Evolutionary conservation across 164 flowering plant genomes (phyloP), one percentile per base, ranked within the genome.

Genomic region (Piper longum): DNA sequence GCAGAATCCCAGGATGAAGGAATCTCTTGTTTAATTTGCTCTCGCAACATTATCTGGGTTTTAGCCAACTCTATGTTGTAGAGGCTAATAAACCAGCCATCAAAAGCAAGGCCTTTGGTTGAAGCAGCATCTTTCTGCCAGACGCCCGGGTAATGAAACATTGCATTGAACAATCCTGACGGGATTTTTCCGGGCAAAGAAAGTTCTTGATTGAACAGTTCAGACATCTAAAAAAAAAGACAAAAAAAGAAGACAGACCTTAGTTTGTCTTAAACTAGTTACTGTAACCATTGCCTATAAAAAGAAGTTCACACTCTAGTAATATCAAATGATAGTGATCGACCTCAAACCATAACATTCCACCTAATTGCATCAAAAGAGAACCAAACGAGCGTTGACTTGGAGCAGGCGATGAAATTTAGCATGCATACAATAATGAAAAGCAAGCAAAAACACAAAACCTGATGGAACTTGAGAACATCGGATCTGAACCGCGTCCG

Each of bases 1-100:
- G 74, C 77, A 75, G 98, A 84, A 44, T 92, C 95, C 98, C 98
- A 92, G 11, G 84, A 64, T 45, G 85, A 65, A 19, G 98, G 98
- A 52, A 92, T 86, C 60, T 83, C 89, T 54, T 70, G 74, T 59
- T 80, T 86, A 56, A 92, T 82, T 56, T 73, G 68, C 51, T 87
- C 85, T 16, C 76, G 73, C 26, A 92, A 69, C 17, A 71, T 69
- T 54, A 89, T 65, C 39, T 86, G 84, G 3, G 85, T 75, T 71
- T 79, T 81, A 17, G 71, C 82, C 55, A 92, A 69, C 78, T 79
- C 89, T 68, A 89, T 75, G 57, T 72, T 85, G 72, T 92, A 92
- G 57, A 92, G 70, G 8, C 79, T 74, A 51, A 89, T 81, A 68
- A 80, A 86, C 81, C 87, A 82, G 26, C 98, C 98, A 76, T 92